Conservation (phyloP, 2,329 filamentous ascomycete genomes). For the Rhytidhysteron rufulum region DNA sequence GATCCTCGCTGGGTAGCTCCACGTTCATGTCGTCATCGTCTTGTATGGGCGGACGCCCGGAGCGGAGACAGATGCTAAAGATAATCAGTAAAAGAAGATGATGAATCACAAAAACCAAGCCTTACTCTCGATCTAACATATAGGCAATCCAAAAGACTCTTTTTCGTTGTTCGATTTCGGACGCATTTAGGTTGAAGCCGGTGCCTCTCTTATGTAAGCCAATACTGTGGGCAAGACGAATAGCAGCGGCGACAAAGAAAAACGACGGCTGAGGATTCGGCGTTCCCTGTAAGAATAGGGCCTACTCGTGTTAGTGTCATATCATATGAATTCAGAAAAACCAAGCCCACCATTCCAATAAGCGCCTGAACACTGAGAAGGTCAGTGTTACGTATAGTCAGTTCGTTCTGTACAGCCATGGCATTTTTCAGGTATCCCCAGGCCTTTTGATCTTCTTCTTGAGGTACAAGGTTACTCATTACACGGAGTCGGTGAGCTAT, state of each 20-base stretch:
- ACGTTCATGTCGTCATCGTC: constrained; percentile 91
- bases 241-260: constrained; percentile 84
- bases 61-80: constrained; percentile 61
- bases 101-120: constrained; percentile 5
- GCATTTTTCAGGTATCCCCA: constrained; percentile 97
- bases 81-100: constrained; percentile 12
- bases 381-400: constrained; percentile 95
- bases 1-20: constrained; percentile 86
- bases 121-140: constrained; percentile 66
- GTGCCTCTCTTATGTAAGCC: constrained; percentile 91
- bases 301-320: constrained; percentile 38
- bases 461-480: constrained; percentile 88
- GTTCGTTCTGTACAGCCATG: constrained; percentile 84
- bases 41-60: constrained; percentile 67
- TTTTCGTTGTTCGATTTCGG: constrained; percentile 88
- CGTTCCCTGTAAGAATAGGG: constrained; percentile 90
- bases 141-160: constrained; percentile 76
- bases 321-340: background rate
- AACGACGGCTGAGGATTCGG: constrained; percentile 95
- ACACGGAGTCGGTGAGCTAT: constrained; percentile 88
- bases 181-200: constrained; percentile 86
- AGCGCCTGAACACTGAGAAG: constrained; percentile 91
- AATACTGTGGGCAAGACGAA: constrained; percentile 87
- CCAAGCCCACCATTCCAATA: constrained; percentile 66
- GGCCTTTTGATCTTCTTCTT: constrained; percentile 89